phyloP scores from a whole-genome alignment of 441 rosid species.

The Populus hybrid region DNA sequence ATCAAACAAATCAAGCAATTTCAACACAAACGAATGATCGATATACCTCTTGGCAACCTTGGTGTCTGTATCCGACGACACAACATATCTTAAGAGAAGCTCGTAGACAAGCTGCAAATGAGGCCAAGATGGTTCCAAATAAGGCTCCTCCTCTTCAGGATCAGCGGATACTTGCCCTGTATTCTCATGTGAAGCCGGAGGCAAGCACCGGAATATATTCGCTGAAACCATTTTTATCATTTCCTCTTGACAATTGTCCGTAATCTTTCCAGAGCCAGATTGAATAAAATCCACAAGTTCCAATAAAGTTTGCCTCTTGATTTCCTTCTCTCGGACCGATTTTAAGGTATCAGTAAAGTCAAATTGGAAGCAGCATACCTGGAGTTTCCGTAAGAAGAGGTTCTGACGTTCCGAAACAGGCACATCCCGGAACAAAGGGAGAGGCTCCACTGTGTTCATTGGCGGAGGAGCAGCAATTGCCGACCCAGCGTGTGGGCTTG shows the following conservation, averaged over 20 bases:
- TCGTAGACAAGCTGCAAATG: constrained; percentile 85
- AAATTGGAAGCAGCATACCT: constrained; percentile 70
- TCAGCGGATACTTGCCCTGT: constrained; percentile 76
- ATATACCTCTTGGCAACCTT: constrained; percentile 75
- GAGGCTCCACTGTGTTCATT: constrained; percentile 58
- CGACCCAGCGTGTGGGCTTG: constrained; percentile 23
- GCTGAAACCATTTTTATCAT: constrained; percentile 69
- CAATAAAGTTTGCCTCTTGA: constrained; percentile 36
- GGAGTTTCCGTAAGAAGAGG: constrained; percentile 65
- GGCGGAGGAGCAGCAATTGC: constrained; percentile 39
- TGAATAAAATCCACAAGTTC: constrained; percentile 68
- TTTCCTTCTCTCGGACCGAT: constrained; percentile 72
- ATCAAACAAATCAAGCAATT: constrained; percentile 76
- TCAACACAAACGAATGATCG: constrained; percentile 78
- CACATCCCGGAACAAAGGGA: constrained; percentile 68
- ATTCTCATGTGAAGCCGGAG: constrained; percentile 60
- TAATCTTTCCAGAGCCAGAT: constrained; percentile 69
- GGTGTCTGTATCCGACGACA: constrained; percentile 67
- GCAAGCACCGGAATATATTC: constrained; percentile 70
- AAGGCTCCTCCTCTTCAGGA: constrained; percentile 89
- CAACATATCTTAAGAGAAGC: constrained; percentile 60
- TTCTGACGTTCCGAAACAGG: constrained; percentile 56
- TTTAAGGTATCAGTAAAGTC: constrained; percentile 60
- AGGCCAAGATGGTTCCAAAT: constrained; percentile 83
- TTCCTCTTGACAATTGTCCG: constrained; percentile 73